Evolutionary conservation across 2,329 filamentous ascomycete species (phyloP), one percentile per base, ranked within the genome.

Genomic region (Paramyrothecium sp.): DNA sequence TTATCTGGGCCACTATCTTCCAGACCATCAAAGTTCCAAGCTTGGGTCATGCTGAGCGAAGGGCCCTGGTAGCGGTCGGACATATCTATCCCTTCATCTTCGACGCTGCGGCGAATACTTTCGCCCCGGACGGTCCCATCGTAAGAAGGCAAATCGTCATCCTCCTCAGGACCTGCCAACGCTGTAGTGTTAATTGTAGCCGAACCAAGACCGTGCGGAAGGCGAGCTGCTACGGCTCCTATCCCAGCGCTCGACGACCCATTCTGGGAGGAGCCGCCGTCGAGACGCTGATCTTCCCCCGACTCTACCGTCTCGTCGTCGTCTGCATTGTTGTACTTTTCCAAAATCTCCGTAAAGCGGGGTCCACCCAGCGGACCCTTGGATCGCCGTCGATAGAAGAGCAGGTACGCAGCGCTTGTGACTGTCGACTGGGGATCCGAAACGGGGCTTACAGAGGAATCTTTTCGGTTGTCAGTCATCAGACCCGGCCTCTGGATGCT

Each of bases 381-480:
- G 5, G 92, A 91, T 61, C 92, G 89, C 57, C 95, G 90, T 46
- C 95, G 91, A 76, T 99, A 99, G 80, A 99, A 99, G 34, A 99
- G 81, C 12, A 99, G 83, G 73, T 99, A 99, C 0, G 95, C 95
- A 20, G 90, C 88, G 17, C 84, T 76, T 4, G 91, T 90, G 5
- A 96, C 84, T 10, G 92, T 84, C 26, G 78, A 79, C 34, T 82
- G 73, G 0, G 86, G 79, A 58, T 90, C 83, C 26, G 78, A 80
- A 7, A 83, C 80, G 63, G 81, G 81, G 34, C 81, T 84, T 19
- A 92, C 91, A 13, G 83, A 85, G 8, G 91, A 90, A 74, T 97
- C 93, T 96, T 66, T 17, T 49, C 17, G 17, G 41, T n/a, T n/a
- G n/a, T n/a, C n/a, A n/a, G n/a, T n/a, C n/a, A n/a, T n/a, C n/a